Base-by-base conservation (phyloP, 176 grass and related monocot genomes). In the Aegilops longissima region DNA sequence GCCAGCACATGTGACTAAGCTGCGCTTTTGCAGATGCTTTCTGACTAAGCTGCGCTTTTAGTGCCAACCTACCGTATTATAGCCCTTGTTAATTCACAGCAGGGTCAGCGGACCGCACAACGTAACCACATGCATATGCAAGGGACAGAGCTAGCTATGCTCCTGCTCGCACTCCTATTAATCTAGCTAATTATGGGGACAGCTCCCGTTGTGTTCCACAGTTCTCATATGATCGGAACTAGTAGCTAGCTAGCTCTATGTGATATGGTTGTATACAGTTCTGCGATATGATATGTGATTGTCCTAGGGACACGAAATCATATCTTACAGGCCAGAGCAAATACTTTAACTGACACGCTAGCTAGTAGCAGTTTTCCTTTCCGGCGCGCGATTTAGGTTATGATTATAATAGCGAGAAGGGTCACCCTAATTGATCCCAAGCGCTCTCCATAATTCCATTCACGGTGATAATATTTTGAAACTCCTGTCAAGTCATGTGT, bases 1-100 rank as follows among this genome's bases (percentile, higher is more conserved):
- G 89, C 82, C 80, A 66, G 75, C 66, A 5, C 58, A 49, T 86
- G 56, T 77, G 73, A 80, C 70, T 65, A 78, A 49, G 44, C 84
- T 87, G 85, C 80, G 34, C 64, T 87, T 87, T 87, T 81, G 74
- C 20, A 40, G 34, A n/a, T 40, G 18, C 8, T 71, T 21, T 40
- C 9, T 71, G 69, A 36, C 69, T 71, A 40, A 71, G 69, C 35
- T 23, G 69, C 69, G 35, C 69, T 72, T 72, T 40, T 58, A 20
- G 54, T 36, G 66, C 52, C 39, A 52, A 24, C 35, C 20, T 35
- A 72, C 35, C 20, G 4, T 23, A 87, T 58, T 64, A 82, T 90
- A 70, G 88, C 70, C 9, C 3, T 88, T 88, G 39, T 67, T 83
- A 69, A 72, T 84, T 59, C 20, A 30, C 54, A 21, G 54, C 17